phyloP scores from a whole-genome alignment of 306 rosid species.

The Inga laurina region DNA sequence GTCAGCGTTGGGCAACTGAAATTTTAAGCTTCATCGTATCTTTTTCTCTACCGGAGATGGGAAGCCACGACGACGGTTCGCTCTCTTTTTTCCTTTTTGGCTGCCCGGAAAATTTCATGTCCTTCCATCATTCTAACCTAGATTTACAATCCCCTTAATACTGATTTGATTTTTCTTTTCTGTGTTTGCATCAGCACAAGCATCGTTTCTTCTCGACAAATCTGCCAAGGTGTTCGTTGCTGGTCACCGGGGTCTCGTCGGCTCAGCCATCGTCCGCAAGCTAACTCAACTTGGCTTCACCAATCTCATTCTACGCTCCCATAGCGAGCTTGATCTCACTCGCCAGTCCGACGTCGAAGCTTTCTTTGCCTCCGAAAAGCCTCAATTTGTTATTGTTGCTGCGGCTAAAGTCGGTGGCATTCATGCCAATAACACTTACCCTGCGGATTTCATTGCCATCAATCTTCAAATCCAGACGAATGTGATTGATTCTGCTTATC shows the following conservation, averaged over 20 bases:
- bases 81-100: conserved; percentile 26
- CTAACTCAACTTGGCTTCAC: conserved; percentile 71
- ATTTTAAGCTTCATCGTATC: neutral
- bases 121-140: neutral
- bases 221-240: conserved; percentile 91
- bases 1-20: neutral
- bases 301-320: conserved; percentile 67
- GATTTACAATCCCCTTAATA: conserved; percentile 14
- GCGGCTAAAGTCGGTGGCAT: conserved; percentile 99
- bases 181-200: conserved; percentile 36
- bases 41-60: conserved; percentile 46
- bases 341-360: conserved; percentile 85
- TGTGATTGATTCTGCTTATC: conserved; percentile 75
- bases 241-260: conserved; percentile 95
- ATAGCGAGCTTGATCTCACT: conserved; percentile 82
- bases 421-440: conserved; percentile 93
- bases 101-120: conserved; percentile 12
- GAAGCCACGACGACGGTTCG: conserved; percentile 54
- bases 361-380: conserved; percentile 76
- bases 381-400: conserved; percentile 77
- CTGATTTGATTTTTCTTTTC: neutral
- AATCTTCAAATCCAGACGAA: conserved; percentile 96
- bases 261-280: conserved; percentile 87
- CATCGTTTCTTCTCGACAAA: conserved; percentile 58
- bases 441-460: conserved; percentile 84